Conservation (phyloP, 1,284 basidiomycete genomes). For the Irpex lacteus region DNA sequence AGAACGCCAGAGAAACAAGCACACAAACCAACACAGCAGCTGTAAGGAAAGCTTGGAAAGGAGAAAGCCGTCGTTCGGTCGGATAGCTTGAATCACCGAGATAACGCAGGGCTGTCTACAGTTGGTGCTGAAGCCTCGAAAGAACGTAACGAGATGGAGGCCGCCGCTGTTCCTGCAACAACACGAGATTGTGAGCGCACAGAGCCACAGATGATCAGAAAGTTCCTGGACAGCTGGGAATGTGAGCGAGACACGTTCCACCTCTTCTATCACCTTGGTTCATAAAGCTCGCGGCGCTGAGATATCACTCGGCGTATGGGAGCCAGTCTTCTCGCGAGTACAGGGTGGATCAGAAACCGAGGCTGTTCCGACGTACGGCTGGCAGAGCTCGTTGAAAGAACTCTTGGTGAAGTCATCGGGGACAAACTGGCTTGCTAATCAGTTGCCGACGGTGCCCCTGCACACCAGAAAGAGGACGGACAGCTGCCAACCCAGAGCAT, state of each 20-base stretch:
- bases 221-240: conserved; percentile 11
- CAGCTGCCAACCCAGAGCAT: not conserved
- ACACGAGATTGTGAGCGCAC: not conserved
- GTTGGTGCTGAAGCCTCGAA: not conserved
- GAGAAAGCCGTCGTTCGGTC: conserved; percentile 11
- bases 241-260: conserved; percentile 11
- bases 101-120: conserved; percentile 11
- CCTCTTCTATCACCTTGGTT: not conserved
- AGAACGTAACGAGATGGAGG: not conserved
- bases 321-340: conserved; percentile 3
- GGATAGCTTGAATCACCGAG: conserved; percentile 13
- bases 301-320: conserved; percentile 7
- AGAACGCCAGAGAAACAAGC: not conserved
- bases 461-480: not conserved
- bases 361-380: conserved; percentile 13
- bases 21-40: conserved; percentile 2
- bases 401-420: conserved; percentile 12
- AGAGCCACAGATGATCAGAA: conserved; percentile 9
- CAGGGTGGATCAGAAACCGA: conserved; percentile 8
- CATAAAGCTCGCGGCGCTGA: conserved; percentile 1
- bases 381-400: not conserved
- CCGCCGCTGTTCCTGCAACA: not conserved
- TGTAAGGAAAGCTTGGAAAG: conserved; percentile 8
- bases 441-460: not conserved
- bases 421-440: conserved; percentile 3